These are phyloP conservation scores for Dioszegia aurantiaca DNA, from an alignment of 768 basidiomycete genomes.

Conservation along the genomic window DNA sequence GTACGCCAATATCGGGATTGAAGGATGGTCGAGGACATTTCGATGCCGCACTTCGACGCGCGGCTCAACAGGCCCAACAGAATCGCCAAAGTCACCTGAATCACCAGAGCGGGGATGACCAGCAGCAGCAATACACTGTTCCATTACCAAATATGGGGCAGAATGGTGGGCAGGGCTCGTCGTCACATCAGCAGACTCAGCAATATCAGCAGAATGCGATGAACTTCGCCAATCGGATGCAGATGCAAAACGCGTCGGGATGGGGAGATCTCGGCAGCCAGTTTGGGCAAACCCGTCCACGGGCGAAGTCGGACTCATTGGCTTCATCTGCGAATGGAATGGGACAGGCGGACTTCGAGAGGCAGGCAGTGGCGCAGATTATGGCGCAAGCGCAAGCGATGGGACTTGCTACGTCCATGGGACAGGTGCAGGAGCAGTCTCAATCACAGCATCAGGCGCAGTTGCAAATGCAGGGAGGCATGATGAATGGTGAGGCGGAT, in stretches of 20 bases:
- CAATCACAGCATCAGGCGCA: neutral
- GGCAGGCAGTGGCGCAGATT: conserved; percentile 14
- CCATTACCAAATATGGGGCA: conserved; percentile 3
- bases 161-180: neutral
- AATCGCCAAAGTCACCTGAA: conserved; percentile 1
- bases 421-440: conserved; percentile 7
- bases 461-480: conserved; percentile 1
- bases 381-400: conserved; percentile 14
- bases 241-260: conserved; percentile 18
- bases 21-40: conserved; percentile 42
- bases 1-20: conserved; percentile 45
- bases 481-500: conserved; percentile 9
- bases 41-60: conserved; percentile 36
- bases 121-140: neutral
- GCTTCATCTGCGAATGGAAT: conserved; percentile 15
- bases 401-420: neutral
- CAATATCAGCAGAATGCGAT: conserved; percentile 4
- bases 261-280: conserved; percentile 17
- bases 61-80: conserved; percentile 24
- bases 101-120: neutral
- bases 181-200: neutral
- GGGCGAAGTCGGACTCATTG: conserved; percentile 46
- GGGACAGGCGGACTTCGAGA: conserved; percentile 4
- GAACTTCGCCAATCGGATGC: conserved; percentile 25
- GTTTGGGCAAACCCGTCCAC: conserved; percentile 20